Percentiles rank a stretch among this genome's conserved stretches.
These are phyloP conservation scores for Saitozyma podzolica DNA, from an alignment of 768 basidiomycete genomes.

Conservation along the genomic window DNA sequence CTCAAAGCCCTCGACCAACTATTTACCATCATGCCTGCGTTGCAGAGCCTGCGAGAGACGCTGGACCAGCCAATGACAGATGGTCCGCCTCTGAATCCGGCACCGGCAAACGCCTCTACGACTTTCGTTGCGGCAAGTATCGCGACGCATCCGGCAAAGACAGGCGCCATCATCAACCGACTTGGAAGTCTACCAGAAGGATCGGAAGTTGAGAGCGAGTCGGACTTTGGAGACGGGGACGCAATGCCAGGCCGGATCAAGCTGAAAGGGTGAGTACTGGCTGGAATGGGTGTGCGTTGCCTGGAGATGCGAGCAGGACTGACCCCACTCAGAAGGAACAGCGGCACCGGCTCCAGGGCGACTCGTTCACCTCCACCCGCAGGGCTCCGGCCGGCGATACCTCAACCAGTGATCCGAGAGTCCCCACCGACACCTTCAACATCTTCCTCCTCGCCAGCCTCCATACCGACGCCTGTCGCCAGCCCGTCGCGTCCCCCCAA, in stretches of 20 bases:
- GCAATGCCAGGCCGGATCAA: background rate
- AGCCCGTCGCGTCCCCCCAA: background rate
- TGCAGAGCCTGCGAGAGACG: conserved; percentile 15
- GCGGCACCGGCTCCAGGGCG: background rate
- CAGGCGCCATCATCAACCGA: no score
- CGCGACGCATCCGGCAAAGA: no score
- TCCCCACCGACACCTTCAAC: background rate
- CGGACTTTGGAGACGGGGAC: conserved; percentile 4
- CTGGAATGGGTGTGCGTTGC: background rate
- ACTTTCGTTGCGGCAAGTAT: no score
- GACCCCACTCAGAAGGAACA: background rate
- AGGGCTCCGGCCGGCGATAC: background rate
- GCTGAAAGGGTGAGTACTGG: conserved; percentile 10
- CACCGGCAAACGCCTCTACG: no score
- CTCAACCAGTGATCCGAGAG: background rate
- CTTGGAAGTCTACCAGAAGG: conserved; percentile 21
- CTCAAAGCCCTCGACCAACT: conserved; percentile 25
- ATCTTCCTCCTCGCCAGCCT: background rate
- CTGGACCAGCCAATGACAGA: conserved; percentile 2
- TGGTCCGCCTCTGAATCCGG: background rate
- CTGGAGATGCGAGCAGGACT: background rate
- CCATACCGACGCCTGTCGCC: background rate
- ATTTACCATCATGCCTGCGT: conserved; percentile 17
- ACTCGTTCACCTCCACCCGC: conserved; percentile 4
- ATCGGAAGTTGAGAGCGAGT: conserved; percentile 20